These are phyloP conservation scores for Geotrichum macrosporum DNA, from an alignment of 1,139 yeast genomes.

Conservation along the genomic window DNA sequence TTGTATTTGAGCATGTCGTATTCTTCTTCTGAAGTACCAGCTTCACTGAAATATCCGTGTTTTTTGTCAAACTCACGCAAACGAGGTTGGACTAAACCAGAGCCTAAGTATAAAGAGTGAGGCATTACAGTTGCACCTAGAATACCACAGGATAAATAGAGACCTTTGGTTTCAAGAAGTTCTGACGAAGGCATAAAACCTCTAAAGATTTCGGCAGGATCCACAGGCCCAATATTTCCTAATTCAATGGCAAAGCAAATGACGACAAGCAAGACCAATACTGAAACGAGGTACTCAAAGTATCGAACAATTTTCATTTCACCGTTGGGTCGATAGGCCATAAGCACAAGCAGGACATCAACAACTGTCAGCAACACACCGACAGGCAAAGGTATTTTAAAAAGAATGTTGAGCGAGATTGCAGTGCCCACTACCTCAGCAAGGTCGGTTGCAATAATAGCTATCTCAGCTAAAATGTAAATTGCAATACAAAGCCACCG, in stretches of 20 bases:
- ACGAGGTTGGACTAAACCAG: slow-evolving; percentile 71
- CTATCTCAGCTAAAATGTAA: slow-evolving; percentile 71
- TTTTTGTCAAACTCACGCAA: slow-evolving; percentile 53
- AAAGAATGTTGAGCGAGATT: slow-evolving; percentile 66
- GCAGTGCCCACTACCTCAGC: slow-evolving; percentile 91
- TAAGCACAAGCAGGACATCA: slow-evolving; percentile 67
- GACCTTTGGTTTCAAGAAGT: slow-evolving; percentile 59
- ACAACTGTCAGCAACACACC: slow-evolving; percentile 69
- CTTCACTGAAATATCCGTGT: slow-evolving; percentile 37
- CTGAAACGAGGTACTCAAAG: slow-evolving; percentile 65
- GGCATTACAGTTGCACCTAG: slow-evolving; percentile 86
- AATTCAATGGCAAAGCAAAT: slow-evolving; percentile 69
- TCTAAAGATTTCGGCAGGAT: slow-evolving; percentile 52
- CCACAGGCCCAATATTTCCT: slow-evolving; percentile 48
- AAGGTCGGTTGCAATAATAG: slow-evolving; percentile 78
- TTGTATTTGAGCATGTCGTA: slow-evolving; percentile 33
- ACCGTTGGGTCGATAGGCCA: slow-evolving; percentile 70
- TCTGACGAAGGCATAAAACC: slow-evolving; percentile 67
- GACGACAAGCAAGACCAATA: slow-evolving; percentile 63
- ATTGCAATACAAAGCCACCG: slow-evolving; percentile 52
- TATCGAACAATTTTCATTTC: slow-evolving; percentile 58
- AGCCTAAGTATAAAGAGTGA: slow-evolving; percentile 69
- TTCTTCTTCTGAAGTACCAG: slow-evolving; percentile 39
- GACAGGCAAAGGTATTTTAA: slow-evolving; percentile 68
- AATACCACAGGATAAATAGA: slow-evolving; percentile 71